Evolutionary conservation across 2,329 filamentous ascomycete species (phyloP), one percentile per base, ranked within the genome.

Genomic region (Scortechinia acanthostroma): DNA sequence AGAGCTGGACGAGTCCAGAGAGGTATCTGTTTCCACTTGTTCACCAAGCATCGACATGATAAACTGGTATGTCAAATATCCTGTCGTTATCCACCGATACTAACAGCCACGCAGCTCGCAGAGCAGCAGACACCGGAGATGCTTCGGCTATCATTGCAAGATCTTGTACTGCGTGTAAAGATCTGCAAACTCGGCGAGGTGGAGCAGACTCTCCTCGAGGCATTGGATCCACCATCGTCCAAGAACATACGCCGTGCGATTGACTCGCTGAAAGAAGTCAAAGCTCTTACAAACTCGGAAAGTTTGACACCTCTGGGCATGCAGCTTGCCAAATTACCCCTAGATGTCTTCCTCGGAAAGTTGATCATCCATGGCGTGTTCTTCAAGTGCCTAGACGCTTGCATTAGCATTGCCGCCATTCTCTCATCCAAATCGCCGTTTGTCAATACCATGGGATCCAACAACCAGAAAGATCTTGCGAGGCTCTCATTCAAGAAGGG

Each of bases 101-200:
- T n/a, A 30, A n/a, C 25, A 10, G 25, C 10, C 25, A 30, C 25
- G 25, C n/a, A 30, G 25, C 35, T 40, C 10, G 6, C 35, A 6
- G 90, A 95, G 49, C 89, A 96, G 58, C 93, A 97, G 66, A 95
- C 89, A 0, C 94, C 93, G 0, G 93, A 98, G 62, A 95, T 98
- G 81, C 78, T 98, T 33, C 85, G 93, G 1, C 71, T 98, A 3
- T 96, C 93, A 0, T 70, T 98, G 10, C 93, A 98, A 62, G 93
- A 98, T 57, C 72, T 98, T 10, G 90, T 95, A 3, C 91, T 98
- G 59, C 83, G 93, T 5, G 91, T 97, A 52, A 98, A 98, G 66
- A 95, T 96, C 42, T 98, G 91, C 71, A 95, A 94, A 57, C 77
- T 98, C 37, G 93, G 93, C 10, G 85, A 88, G 33, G 95, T 97